Percentiles rank a stretch among this genome's conserved stretches.
Conservation (phyloP, 352 stramenopile genomes). For the Phytophthora pluvialis region DNA sequence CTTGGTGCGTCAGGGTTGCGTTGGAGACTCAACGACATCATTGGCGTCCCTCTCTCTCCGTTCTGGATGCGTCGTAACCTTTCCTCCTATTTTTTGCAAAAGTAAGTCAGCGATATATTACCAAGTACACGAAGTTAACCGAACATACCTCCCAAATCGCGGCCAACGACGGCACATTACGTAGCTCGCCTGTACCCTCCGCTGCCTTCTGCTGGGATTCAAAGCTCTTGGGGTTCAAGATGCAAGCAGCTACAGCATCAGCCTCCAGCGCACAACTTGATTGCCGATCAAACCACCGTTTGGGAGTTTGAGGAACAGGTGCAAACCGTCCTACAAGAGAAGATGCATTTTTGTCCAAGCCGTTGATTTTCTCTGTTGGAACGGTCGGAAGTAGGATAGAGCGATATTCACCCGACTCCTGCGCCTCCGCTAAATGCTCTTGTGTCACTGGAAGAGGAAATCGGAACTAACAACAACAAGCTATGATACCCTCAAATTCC, state of each 20-base stretch:
- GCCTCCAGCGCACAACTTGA: constrained; percentile 76
- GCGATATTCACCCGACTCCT: constrained; percentile 25
- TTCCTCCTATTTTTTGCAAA: constrained; percentile 64
- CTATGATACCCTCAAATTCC: background rate
- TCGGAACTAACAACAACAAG: constrained; percentile 50
- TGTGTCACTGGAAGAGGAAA: constrained; percentile 68
- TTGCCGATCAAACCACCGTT: constrained; percentile 71
- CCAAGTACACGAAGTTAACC: background rate
- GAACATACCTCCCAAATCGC: constrained; percentile 78
- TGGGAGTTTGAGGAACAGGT: constrained; percentile 34
- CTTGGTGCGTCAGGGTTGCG: constrained; percentile 38
- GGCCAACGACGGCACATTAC: constrained; percentile 79
- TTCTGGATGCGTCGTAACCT: constrained; percentile 54
- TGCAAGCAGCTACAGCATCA: constrained; percentile 70
- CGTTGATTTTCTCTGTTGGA: constrained; percentile 41
- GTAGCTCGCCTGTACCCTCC: constrained; percentile 46
- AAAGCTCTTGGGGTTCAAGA: constrained; percentile 71
- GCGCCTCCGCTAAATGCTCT: constrained; percentile 42
- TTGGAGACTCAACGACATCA: constrained; percentile 60
- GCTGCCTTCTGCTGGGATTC: constrained; percentile 51
- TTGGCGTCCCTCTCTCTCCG: constrained; percentile 55
- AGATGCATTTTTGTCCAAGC: constrained; percentile 28
- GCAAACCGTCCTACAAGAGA: constrained; percentile 37
- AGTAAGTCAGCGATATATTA: background rate
- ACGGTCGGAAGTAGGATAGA: constrained; percentile 52